Base-by-base conservation (phyloP, 2,329 filamentous ascomycete species). In the Aspergillus ibericus region DNA sequence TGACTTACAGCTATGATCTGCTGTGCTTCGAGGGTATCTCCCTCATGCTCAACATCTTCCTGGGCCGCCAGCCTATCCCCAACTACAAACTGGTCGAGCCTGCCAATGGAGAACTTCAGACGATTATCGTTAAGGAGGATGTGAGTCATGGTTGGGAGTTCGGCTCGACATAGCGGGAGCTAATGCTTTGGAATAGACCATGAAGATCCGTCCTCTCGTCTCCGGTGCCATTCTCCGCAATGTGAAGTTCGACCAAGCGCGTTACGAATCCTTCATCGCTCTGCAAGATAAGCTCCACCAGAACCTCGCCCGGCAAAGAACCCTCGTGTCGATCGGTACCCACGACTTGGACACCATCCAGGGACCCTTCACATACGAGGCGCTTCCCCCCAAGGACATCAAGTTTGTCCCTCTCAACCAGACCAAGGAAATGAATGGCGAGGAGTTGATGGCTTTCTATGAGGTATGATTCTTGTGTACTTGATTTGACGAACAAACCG, bases 201-300 rank as follows among this genome's bases (percentile, higher is more conserved):
- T 83, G 58, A 85, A 88, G 76, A 88, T 99, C 67, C 87, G 95
- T 51, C 93, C 93, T 40, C 91, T 95, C 65, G 90, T 96, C 64
- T 91, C 93, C 15, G 92, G 90, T 61, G 92, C 93, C 49, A 90
- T 99, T 65, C 81, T 99, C 63, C 88, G 95, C 66, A 91, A 92
- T 74, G 85, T 99, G 81, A 92, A 88, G 71, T 98, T 99, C 82
- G 93, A 91, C 68, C 84, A 95, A 80, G 91, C 88, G 66, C 85
- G 90, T 66, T 99, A 99, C 77, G 91, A 96, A 68, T 97, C 92
- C 71, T 99, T 99, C 89, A 99, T 99, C 74, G 86, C 89, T 57
- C 84, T 99, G 49, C 95, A 99, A 80, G 96, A 99, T 80, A 99
- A 99, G 81, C 85, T 99, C 49, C 95, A 99, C 80, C 90, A 93